Evolutionary conservation across 495 filamentous ascomycete species (phyloP), one percentile per base, ranked within the genome.

Genomic region (Xylaria intraflava): DNA sequence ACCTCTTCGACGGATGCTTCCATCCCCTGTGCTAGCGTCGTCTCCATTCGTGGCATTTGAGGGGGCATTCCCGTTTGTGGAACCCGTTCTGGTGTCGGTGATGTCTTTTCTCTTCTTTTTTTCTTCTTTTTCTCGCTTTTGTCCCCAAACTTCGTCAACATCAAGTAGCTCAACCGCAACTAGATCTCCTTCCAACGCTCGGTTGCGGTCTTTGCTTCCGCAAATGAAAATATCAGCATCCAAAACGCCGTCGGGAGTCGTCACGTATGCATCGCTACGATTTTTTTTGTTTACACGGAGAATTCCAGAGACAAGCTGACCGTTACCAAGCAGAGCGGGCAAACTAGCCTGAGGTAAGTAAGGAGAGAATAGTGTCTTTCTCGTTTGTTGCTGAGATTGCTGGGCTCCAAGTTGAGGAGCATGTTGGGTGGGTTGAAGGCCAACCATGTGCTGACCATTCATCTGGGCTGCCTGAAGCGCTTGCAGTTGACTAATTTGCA

Each of bases 51-150:
- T 84, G 49, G 19, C 19, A 31, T 78, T 74, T 54, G 83, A 75
- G 66, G 89, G 81, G 66, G 83, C 77, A 65, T 83, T 83, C 38
- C 87, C 83, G 61, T 83, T 86, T 27, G 75, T 86, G 53, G 84
- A 85, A 39, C 83, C 80, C 30, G 83, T 83, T 50, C 93, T 83
- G 42, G 89, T 89, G 62, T 96, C 93, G 20, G 90, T 94, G 53
- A 95, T 93, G 63, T 98, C 93, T 77, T 98, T 98, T 67, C 93
- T 87, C 76, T 97, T 97, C 83, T 98, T 98, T 78, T 98, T 98
- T 63, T 98, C 93, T 68, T 98, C 93, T 65, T 98, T 98, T 67
- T 98, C 93, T 20, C 89, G 87, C 76, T 98, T 98, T 72, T 98
- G 93, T 14, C 85, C 82, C 93, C 93, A 98, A 9, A 98, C 93